Percentiles rank a stretch among this genome's conserved stretches.
Conservation (phyloP, 805 yeast genomes). For the Suhomyces prunicola region DNA sequence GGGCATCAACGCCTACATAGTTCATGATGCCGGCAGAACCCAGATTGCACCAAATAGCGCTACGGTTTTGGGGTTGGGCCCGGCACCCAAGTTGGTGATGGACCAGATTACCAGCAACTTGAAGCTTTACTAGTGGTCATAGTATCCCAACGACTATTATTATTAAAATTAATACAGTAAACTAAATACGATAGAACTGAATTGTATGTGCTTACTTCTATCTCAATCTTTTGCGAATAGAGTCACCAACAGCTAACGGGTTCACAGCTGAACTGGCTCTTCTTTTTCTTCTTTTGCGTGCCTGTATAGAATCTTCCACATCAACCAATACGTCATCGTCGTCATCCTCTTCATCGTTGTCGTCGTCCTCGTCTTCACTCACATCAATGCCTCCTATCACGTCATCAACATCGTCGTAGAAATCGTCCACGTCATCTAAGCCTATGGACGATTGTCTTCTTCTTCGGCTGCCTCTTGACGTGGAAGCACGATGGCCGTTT, state of each 20-base stretch:
- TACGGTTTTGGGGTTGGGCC: conserved; percentile 95
- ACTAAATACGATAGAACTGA: conserved; percentile 2
- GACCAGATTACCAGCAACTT: conserved; percentile 81
- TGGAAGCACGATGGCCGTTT: conserved; percentile 29
- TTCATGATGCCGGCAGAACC: conserved; percentile 96
- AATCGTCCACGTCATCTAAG: conserved; percentile 33
- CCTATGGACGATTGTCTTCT: conserved; percentile 39
- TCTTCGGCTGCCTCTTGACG: conserved; percentile 28
- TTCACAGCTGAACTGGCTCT: conserved; percentile 44
- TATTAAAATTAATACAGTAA: background rate
- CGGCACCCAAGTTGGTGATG: conserved; percentile 80
- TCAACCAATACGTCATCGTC: conserved; percentile 36
- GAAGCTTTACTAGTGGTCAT: conserved; percentile 56
- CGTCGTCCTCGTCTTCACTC: conserved; percentile 28
- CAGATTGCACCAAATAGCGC: conserved; percentile 96
- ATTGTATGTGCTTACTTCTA: background rate
- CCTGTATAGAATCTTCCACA: conserved; percentile 31
- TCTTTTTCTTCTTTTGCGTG: conserved; percentile 29
- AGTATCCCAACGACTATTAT: background rate
- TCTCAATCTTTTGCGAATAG: conserved; percentile 10
- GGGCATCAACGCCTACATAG: conserved; percentile 74
- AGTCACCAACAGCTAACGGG: conserved; percentile 26
- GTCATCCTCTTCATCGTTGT: conserved; percentile 24
- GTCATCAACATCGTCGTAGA: conserved; percentile 40
- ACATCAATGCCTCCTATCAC: conserved; percentile 34